Base-by-base conservation (phyloP, 176 grass and related monocot genomes). In the Poa pratensis region DNA sequence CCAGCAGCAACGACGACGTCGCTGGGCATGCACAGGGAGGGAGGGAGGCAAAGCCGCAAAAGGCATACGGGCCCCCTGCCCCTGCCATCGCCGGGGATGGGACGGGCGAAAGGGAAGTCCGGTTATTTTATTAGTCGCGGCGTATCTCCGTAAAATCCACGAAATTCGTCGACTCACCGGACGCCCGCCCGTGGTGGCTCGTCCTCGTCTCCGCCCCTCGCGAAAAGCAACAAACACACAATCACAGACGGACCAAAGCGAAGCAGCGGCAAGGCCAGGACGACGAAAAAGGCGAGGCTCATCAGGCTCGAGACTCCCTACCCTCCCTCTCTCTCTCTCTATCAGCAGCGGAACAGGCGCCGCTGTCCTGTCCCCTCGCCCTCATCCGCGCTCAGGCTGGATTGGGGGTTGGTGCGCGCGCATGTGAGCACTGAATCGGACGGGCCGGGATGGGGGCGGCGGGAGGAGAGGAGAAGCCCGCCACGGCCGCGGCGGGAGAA, bases 121-220 rank as follows among this genome's bases (percentile, higher is more conserved):
- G 43, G 35, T 84, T 98, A 87, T 85, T 93, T 88, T 92, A 95
- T 88, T 92, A 95, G 82, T 78, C 55, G 24, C 69, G 43, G 83
- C 91, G 93, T 94, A 98, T 92, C 93, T 90, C 45, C 66, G 83
- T 81, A 45, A 95, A 90, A 98, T 93, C 93, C 80, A 87, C 63
- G 52, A 89, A 84, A 93, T 95, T 98, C 91, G 93, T 90, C 85
- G 84, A 89, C 76, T 12, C 45, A 10, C 45, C 45, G 35, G 35
- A 39, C 40, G 40, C 7, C 40, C 61, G 76, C 32, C 76, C 28
- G 28, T 30, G 37, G 71, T 74, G 70, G n/a, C 69, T 24, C 72
- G 10, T 60, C 58, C 55, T 63, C 83, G 35, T 12, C n/a, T 69
- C 30, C 16, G 27, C 79, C 28, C 6, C 82, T 80, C 66, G 10